phyloP scores from a whole-genome alignment of 2,329 filamentous ascomycete genomes.

The Fusarium sp. region DNA sequence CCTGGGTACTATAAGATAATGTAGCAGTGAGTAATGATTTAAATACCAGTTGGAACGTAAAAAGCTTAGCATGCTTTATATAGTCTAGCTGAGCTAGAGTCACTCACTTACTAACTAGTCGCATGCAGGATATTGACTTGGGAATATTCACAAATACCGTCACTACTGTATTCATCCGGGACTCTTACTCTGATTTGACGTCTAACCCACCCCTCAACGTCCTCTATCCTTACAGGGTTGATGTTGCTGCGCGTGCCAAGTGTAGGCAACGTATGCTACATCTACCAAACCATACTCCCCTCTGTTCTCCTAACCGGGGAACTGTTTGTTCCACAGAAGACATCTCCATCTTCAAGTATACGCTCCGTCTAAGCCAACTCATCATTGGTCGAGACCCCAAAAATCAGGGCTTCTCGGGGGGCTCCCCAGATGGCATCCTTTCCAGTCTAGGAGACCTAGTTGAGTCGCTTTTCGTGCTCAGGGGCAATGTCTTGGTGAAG shows the following conservation, averaged over 20 bases:
- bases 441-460: slow-evolving; percentile 49
- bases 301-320: slow-evolving; percentile 52
- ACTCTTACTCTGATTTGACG: accelerated
- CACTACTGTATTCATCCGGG: too few species aligned
- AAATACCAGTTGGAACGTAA: too few species aligned
- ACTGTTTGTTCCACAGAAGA: slow-evolving; percentile 57
- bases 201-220: slow-evolving; percentile 41
- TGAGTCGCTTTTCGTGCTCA: slow-evolving; percentile 50
- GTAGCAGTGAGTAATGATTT: too few species aligned
- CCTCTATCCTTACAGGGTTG: slow-evolving; percentile 49
- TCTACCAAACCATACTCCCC: slow-evolving; percentile 39
- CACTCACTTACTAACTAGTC: too few species aligned
- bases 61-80: too few species aligned
- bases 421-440: slow-evolving; percentile 57
- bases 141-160: too few species aligned
- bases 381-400: slow-evolving; percentile 49
- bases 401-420: slow-evolving; percentile 48
- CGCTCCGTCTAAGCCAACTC: slow-evolving; percentile 51
- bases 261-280: slow-evolving; percentile 52
- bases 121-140: too few species aligned
- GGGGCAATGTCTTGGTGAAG: slow-evolving; percentile 57
- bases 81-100: too few species aligned
- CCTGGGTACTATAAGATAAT: too few species aligned
- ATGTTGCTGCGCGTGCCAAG: slow-evolving; percentile 55
- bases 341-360: slow-evolving; percentile 55